phyloP scores from a whole-genome alignment of 176 grass and related monocot genomes.

The Oryza coarctata region DNA sequence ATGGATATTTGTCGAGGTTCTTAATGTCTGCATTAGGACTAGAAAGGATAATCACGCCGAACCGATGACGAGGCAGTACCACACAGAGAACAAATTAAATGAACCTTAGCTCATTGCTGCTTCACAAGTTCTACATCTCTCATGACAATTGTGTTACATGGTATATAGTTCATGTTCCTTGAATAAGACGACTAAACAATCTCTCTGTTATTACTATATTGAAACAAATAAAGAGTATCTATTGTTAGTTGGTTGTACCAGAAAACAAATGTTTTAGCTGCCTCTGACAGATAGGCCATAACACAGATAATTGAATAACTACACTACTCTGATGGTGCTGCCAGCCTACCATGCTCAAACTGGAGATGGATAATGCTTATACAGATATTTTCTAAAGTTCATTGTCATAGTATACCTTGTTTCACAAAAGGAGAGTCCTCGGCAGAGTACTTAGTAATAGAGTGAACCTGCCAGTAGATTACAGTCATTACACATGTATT shows the following conservation, averaged over 20 bases:
- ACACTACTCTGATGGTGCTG: neutral
- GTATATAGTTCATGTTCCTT: neutral
- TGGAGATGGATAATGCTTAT: neutral
- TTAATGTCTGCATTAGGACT: neutral
- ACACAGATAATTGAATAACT: neutral
- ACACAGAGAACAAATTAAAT: neutral
- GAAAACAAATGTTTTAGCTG: neutral
- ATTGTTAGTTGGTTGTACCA: neutral
- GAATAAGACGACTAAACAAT: slow-evolving; percentile 1
- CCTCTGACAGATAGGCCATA: neutral
- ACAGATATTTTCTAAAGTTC: neutral
- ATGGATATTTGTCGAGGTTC: neutral
- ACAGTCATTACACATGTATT: slow-evolving; percentile 1
- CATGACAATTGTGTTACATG: neutral
- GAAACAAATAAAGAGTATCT: neutral
- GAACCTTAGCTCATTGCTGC: neutral
- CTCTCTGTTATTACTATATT: neutral
- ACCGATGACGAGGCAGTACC: neutral
- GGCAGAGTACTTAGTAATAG: slow-evolving; percentile 73
- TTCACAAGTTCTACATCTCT: slow-evolving; percentile 5
- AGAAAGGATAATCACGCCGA: neutral
- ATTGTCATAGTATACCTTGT: slow-evolving; percentile 33
- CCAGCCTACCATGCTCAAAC: neutral
- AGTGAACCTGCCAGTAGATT: slow-evolving; percentile 75
- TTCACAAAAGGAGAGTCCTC: slow-evolving; percentile 36